A percentile compares a stretch with the other conserved stretches of the same genome.
Conservation (phyloP, 2,329 filamentous ascomycete species). For the Colletotrichum paranaense region DNA sequence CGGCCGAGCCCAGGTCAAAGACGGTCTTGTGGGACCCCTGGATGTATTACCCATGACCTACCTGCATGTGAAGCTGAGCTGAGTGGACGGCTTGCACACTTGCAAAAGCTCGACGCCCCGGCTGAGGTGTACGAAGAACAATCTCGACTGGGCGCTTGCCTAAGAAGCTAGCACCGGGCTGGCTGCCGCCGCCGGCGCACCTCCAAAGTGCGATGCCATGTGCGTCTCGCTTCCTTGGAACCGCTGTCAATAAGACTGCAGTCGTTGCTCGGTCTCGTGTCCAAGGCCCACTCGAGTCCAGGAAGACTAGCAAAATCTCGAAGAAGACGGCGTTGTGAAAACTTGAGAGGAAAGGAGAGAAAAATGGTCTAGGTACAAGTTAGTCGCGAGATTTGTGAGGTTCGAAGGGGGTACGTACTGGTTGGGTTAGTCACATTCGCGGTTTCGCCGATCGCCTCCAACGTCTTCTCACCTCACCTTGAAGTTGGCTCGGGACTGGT, state of each 20-base stretch:
- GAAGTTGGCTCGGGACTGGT: constrained; percentile 23
- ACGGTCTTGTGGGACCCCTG: constrained; percentile 17
- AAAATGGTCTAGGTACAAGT: not conserved
- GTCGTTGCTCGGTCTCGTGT: not conserved
- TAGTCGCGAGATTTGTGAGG: constrained; percentile 2
- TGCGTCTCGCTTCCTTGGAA: not conserved
- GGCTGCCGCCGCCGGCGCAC: constrained; percentile 26
- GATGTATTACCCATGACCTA: constrained; percentile 6
- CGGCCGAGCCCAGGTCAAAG: constrained; percentile 23
- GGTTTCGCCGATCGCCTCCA: constrained; percentile 22
- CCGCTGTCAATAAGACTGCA: not conserved
- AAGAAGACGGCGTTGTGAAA: not conserved
- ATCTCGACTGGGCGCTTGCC: constrained; percentile 19
- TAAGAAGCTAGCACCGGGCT: not conserved
- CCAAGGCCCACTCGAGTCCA: not conserved
- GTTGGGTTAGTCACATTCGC: constrained; percentile 20
- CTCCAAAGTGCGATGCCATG: not conserved
- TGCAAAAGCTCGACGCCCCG: constrained; percentile 24
- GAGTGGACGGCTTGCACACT: constrained; percentile 10
- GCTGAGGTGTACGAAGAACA: not conserved
- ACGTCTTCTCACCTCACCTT: constrained; percentile 5
- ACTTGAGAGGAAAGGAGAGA: not conserved
- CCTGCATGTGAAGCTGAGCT: constrained; percentile 29
- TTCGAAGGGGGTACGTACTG: constrained; percentile 18
- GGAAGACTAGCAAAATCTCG: not conserved